Evolutionary conservation across 257 asterid genomes (phyloP).

Genomic region (Cynanchum wilfordii): DNA sequence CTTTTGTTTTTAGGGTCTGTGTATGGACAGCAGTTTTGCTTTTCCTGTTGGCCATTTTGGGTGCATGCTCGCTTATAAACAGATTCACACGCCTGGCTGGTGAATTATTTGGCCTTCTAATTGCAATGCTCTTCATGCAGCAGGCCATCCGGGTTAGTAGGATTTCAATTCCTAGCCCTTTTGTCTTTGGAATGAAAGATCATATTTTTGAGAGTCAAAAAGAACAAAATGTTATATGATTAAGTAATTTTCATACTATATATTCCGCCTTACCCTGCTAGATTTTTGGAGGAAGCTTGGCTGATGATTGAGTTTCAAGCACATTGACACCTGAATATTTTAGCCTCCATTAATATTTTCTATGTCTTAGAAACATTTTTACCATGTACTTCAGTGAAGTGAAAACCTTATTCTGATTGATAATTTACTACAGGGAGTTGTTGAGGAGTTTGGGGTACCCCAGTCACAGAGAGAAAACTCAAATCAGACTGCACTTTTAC

Average conservation of each 20-base stretch:
- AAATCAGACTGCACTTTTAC: slow-evolving; percentile 43
- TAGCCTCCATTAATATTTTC: background rate
- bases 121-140: slow-evolving; percentile 99
- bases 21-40: slow-evolving; percentile 93
- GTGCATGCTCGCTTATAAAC: slow-evolving; percentile 92
- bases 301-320: background rate
- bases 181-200: slow-evolving; percentile 2
- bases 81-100: slow-evolving; percentile 96
- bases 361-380: background rate
- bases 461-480: slow-evolving; percentile 60
- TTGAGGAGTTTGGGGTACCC: slow-evolving; percentile 89
- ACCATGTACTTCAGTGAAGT: background rate
- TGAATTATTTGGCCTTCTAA: slow-evolving; percentile 88
- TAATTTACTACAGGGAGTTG: slow-evolving; percentile 54
- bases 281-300: background rate
- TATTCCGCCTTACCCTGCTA: background rate
- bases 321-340: background rate
- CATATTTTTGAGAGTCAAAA: background rate
- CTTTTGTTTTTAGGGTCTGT: slow-evolving; percentile 64
- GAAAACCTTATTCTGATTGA: background rate
- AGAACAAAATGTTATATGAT: background rate
- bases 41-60: slow-evolving; percentile 85
- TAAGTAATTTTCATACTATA: background rate
- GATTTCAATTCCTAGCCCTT: slow-evolving; percentile 7
- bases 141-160: slow-evolving; percentile 87